A percentile compares a stretch with the other conserved stretches of the same genome.
These are phyloP conservation scores for Trifolium fragiferum DNA, from an alignment of 306 rosid genomes.

Conservation along the genomic window DNA sequence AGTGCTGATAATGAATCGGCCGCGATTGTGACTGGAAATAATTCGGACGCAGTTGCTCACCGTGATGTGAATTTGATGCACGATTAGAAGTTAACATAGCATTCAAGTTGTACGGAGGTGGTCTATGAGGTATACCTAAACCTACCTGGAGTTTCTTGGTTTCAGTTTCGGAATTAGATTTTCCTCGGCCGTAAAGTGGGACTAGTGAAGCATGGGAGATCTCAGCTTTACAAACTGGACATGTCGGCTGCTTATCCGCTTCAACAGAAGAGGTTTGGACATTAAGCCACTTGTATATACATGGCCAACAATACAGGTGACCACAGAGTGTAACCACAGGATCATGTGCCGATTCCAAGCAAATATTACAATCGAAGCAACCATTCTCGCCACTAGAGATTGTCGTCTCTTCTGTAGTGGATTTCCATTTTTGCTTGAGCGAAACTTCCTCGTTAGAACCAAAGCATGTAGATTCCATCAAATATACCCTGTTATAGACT, in stretches of 20 bases:
- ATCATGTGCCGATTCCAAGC: conserved; percentile 81
- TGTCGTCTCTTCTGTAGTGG: conserved; percentile 46
- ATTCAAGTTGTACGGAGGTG: conserved; percentile 58
- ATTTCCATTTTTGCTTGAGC: conserved; percentile 56
- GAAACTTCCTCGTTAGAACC: conserved; percentile 56
- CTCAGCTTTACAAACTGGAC: conserved; percentile 87
- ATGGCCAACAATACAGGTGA: conserved; percentile 92
- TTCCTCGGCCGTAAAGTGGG: conserved; percentile 91
- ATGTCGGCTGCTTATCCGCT: conserved; percentile 52
- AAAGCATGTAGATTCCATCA: conserved; percentile 55
- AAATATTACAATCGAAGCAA: conserved; percentile 89
- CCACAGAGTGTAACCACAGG: conserved; percentile 97
- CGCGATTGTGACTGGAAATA: conserved; percentile 55
- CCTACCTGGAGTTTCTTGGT: conserved; percentile 58
- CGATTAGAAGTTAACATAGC: conserved; percentile 44
- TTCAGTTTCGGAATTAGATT: conserved; percentile 53
- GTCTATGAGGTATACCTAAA: conserved; percentile 68
- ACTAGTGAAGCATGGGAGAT: conserved; percentile 68
- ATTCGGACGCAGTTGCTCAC: conserved; percentile 55
- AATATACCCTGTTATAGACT: conserved; percentile 45
- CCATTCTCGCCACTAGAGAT: conserved; percentile 51
- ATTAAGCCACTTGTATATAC: conserved; percentile 88
- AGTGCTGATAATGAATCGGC: conserved; percentile 59
- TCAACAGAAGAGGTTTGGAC: conserved; percentile 58
- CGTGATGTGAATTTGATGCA: conserved; percentile 43